Evolutionary conservation across 352 stramenopile species (phyloP).

Genomic region (Phytophthora sp.): DNA sequence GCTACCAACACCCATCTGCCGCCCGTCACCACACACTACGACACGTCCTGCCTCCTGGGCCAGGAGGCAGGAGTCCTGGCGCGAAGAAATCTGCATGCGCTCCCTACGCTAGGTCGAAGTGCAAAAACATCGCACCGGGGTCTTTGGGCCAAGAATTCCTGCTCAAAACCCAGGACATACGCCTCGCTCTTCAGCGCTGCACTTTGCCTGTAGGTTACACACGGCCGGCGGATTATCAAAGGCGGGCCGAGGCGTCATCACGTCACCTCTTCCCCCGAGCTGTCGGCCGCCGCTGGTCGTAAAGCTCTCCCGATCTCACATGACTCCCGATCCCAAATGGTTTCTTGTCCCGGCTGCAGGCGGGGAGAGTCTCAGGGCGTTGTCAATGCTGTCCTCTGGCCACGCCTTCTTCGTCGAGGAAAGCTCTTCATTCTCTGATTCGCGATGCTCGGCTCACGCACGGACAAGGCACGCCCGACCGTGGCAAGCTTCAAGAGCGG

Average conservation of each 20-base stretch:
- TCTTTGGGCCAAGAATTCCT: constrained; percentile 5
- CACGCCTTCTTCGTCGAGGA: not conserved
- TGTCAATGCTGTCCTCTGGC: constrained; percentile 1
- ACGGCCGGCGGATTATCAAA: constrained; percentile 6
- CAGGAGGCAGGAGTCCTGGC: too few species aligned
- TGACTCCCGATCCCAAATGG: constrained; percentile 33
- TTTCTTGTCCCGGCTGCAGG: constrained; percentile 26
- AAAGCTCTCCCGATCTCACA: constrained; percentile 11
- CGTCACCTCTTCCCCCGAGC: constrained; percentile 1
- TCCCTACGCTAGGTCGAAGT: constrained; percentile 1
- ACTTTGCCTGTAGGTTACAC: constrained; percentile 26
- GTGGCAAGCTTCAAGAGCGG: constrained; percentile 32
- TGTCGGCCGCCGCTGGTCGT: not conserved
- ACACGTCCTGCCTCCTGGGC: constrained; percentile 22
- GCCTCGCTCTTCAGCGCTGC: constrained; percentile 9
- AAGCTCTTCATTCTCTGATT: constrained; percentile 27
- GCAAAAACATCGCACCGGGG: constrained; percentile 8
- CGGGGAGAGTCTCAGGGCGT: constrained; percentile 5
- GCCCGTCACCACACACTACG: not conserved
- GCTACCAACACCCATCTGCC: not conserved
- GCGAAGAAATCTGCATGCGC: not conserved
- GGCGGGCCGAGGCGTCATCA: constrained; percentile 13
- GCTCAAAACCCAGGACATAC: constrained; percentile 12
- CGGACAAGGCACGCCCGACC: constrained; percentile 19
- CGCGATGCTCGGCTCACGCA: constrained; percentile 25